Base-by-base conservation (phyloP, 495 filamentous ascomycete species). In the Hapsidospora chrysogenum region DNA sequence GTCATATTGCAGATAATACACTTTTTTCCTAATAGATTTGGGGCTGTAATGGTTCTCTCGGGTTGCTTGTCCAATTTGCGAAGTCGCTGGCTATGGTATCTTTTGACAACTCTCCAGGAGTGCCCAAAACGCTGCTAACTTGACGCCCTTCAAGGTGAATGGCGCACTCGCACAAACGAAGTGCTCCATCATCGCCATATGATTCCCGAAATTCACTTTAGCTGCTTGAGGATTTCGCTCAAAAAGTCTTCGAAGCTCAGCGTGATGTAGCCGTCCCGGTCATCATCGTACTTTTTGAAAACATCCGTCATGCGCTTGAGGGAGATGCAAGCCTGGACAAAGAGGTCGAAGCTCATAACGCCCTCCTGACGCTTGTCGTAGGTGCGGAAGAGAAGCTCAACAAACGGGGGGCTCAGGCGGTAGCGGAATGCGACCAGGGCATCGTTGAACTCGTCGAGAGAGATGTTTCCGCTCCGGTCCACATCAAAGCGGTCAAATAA, bases 231-330 rank as follows among this genome's bases (percentile, higher is more conserved):
- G 37, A 67, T 66, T 47, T 67, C 78, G 13, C 74, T 80, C 51
- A 84, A 63, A 49, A 82, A 82, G 41, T 82, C 76, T 57, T 84
- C 78, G 49, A 86, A 86, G 48, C 78, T 82, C 35, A 86, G 51
- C 5, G 78, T 85, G 36, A 86, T 83, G 49, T 76, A 92, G 21
- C 89, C 89, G 58, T 96, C 89, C 20, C 89, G 72, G 57, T 97
- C 89, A 40, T 92, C 81, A 42, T 97, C 89, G 57, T 96, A 97
- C 51, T 80, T 84, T 74, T 97, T 97, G 54, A 97, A 97, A 14
- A 95, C 87, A 54, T 97, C 89, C 41, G 89, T 97, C 87, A 97
- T 95, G 40, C 92, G 68, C 70, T 94, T 92, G 45, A 97, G 62
- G 49, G 72, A 79, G 48, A 97, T 97, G 52, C 89, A 96, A 19